A percentile compares a stretch with the other conserved stretches of the same genome.
These are phyloP conservation scores for Yarrowia sp. DNA, from an alignment of 805 yeast genomes.

Conservation along the genomic window DNA sequence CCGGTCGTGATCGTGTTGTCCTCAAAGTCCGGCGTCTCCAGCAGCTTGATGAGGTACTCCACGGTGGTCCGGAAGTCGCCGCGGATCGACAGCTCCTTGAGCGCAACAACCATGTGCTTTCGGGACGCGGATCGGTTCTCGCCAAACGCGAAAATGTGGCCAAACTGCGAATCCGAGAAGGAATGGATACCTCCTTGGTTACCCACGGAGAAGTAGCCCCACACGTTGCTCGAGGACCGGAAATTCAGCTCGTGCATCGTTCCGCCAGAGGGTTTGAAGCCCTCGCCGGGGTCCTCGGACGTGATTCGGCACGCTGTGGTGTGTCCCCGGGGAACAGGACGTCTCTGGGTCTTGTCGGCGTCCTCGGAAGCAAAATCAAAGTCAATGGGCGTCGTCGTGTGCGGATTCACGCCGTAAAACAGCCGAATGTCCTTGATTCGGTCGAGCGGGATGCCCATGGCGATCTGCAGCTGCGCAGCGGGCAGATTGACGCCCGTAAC, in stretches of 20 bases:
- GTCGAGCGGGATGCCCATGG: conserved; percentile 99
- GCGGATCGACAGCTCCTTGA: conserved; percentile 92
- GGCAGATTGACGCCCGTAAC: conserved; percentile 98
- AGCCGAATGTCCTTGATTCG: conserved; percentile 89
- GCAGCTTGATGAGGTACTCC: conserved; percentile 88
- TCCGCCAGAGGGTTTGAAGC: conserved; percentile 98
- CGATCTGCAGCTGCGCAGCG: conserved; percentile 97
- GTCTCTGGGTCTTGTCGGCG: conserved; percentile 75
- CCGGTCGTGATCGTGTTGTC: conserved; percentile 97
- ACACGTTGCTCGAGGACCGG: conserved; percentile 94
- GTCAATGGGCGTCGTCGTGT: conserved; percentile 83
- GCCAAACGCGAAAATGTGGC: conserved; percentile 98
- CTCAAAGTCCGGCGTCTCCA: conserved; percentile 96
- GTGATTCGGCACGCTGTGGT: conserved; percentile 99
- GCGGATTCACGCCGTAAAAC: conserved; percentile 94
- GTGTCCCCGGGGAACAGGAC: conserved; percentile 96
- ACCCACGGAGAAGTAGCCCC: conserved; percentile 99
- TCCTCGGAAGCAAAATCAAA: conserved; percentile 77
- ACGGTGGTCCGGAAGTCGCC: conserved; percentile 99
- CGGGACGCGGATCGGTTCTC: conserved; percentile 97
- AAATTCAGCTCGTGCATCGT: conserved; percentile 92
- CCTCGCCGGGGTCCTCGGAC: conserved; percentile 98
- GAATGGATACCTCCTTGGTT: conserved; percentile 97
- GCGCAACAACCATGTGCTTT: conserved; percentile 98
- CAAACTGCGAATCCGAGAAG: conserved; percentile 97